Base-by-base conservation (phyloP, 371 early-diverging fungal species). In the Syncephalastrum sp. region DNA sequence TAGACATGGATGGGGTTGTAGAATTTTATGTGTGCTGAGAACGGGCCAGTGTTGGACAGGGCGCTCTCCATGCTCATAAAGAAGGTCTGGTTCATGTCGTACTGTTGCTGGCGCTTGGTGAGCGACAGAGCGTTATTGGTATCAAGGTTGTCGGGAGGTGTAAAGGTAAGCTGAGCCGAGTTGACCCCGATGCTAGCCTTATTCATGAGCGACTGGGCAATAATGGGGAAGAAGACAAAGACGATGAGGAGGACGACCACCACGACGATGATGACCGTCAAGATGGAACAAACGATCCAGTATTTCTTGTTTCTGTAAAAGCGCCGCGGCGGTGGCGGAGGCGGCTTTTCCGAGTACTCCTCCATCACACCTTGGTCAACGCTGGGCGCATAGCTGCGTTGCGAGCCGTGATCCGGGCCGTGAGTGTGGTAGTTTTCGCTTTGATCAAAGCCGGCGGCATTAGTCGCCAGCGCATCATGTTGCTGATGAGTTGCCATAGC, bases 1-100 rank as follows among this genome's bases (percentile, higher is more conserved):
- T 61, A 67, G 42, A 83, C 75, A 2, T 75, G 41, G 42, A 81
- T 75, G 5, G 77, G 80, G 42, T 75, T 70, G 8, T 74, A 65
- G 64, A 83, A 83, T 43, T 59, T 61, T 27, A 83, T 75, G 27
- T 69, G 68, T 33, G 84, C 84, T 17, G 75, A 56, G 64, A 80
- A 81, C 4, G 84, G 82, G 49, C 84, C 84, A 19, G 84, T 84
- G 56, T 82, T 73, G 16, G 51, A 64, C 47, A 84, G 67, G 6
- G 45, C 41, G 50, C 77, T 75, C 44, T 70, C 47, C 75, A 83
- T 74, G 29, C 53, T 49, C 77, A 82, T 75, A 43, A 52, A 61
- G 42, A 81, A 65, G 29, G 74, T 69, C 16, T 54, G 54, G 53
- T 79, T 75, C 47, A 57, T 58, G 53, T 66, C 64, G 42, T 53